Evolutionary conservation across 2,329 filamentous ascomycete species (phyloP), one percentile per base, ranked within the genome.

Genomic region (Colletotrichum phormii): DNA sequence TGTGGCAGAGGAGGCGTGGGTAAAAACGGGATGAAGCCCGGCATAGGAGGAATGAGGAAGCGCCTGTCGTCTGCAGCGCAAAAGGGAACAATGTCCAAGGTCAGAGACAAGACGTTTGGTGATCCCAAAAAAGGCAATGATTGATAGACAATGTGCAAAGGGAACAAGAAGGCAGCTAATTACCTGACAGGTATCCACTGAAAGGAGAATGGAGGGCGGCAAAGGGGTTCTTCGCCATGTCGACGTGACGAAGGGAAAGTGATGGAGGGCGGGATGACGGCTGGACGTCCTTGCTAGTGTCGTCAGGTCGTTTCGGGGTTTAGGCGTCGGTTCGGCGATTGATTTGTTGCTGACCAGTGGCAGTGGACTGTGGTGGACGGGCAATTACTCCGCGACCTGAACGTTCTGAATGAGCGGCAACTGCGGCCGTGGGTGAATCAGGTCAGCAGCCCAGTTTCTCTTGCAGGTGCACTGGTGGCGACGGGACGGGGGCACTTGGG

Each of bases 291-390:
- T 22, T 49, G 11, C 29, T 29, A 29, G 65, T 54, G 57, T 68
- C 58, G 69, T 66, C 37, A 42, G 37, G 37, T 18, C 29, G 60
- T 71, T 71, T 73, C 71, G 71, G 71, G 55, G 54, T 61, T 73
- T 71, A 73, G 54, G 58, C 55, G 55, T n/a, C 7, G 35, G 7
- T 73, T 73, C 71, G 71, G 71, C 46, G 67, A 67, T 69, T 69
- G 59, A 29, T 31, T 58, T 35, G 57, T 53, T 49, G 22, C 22
- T 55, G 51, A 22, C 42, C 42, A 35, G 65, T 54, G 29, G 22
- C 7, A 46, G 35, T 29, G 35, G 59, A n/a, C 35, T 49, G n/a
- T n/a, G 9, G 24, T n/a, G 46, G 42, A 42, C 29, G 24, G 53
- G 53, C 2, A 29, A 55, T 26, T 13, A 12, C 53, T 29, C 26